Evolutionary conservation across 371 early-diverging fungal species (phyloP).

Genomic region (Saksenaea vasiformis): DNA sequence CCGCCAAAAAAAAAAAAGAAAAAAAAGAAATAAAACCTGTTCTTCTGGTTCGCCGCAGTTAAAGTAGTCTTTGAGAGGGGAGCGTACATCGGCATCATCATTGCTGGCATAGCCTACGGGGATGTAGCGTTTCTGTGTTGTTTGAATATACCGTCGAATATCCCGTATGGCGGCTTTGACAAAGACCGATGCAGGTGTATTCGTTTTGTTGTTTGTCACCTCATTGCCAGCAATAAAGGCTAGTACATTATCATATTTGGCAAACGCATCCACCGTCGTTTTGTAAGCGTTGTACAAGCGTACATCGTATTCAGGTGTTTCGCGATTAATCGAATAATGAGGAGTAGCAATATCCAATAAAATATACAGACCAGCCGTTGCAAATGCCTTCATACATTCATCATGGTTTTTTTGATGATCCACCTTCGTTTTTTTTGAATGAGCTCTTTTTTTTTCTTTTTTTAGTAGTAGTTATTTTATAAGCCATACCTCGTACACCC

Average conservation of each 20-base stretch:
- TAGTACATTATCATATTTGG: slow-evolving; percentile 62
- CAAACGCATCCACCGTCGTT: slow-evolving; percentile 67
- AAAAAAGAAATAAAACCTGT: no score
- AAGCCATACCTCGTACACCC: slow-evolving; percentile 77
- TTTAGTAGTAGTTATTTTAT: no score
- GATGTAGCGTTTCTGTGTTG: slow-evolving; percentile 45
- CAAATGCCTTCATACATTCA: slow-evolving; percentile 73
- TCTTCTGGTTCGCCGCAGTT: slow-evolving; percentile 69
- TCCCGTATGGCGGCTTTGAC: slow-evolving; percentile 79
- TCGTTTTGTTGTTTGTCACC: slow-evolving; percentile 71
- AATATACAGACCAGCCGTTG: slow-evolving; percentile 73
- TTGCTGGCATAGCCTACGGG: slow-evolving; percentile 85
- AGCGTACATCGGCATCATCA: slow-evolving; percentile 71
- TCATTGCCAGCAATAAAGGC: slow-evolving; percentile 85
- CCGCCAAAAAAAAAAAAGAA: no score
- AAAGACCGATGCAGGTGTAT: slow-evolving; percentile 69
- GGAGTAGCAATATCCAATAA: slow-evolving; percentile 71
- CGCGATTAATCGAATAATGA: slow-evolving; percentile 65
- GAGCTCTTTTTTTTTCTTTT: no score
- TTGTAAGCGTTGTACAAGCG: slow-evolving; percentile 60
- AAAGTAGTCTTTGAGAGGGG: slow-evolving; percentile 70
- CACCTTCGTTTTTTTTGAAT: slow-evolving; percentile 15
- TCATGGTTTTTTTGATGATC: slow-evolving; percentile 70
- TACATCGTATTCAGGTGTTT: slow-evolving; percentile 63
- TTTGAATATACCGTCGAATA: slow-evolving; percentile 62